These are phyloP conservation scores for Echinochloa phyllopogon DNA, from an alignment of 176 grass and related monocot species.

Conservation along the genomic window DNA sequence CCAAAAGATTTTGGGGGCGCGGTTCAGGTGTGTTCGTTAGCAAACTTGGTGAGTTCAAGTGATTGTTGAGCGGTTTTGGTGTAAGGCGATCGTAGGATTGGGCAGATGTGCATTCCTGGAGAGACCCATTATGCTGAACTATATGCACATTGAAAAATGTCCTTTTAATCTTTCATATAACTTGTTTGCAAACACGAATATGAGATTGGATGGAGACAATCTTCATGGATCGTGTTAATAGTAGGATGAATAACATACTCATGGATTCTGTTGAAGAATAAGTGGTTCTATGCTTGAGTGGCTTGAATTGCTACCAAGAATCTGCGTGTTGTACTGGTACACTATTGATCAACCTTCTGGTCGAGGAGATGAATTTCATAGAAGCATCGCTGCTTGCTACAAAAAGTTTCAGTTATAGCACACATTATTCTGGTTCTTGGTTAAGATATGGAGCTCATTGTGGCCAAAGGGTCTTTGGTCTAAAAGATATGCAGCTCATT, in stretches of 20 bases:
- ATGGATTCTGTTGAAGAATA: too few species aligned
- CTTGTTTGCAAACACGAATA: background rate
- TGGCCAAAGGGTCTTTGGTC: too few species aligned
- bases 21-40: background rate
- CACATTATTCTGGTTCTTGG: background rate
- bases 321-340: too few species aligned
- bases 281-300: too few species aligned
- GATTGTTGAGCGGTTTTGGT: background rate
- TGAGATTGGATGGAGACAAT: too few species aligned
- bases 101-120: background rate
- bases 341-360: too few species aligned
- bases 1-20: background rate
- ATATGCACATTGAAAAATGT: background rate
- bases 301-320: too few species aligned
- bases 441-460: background rate
- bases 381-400: too few species aligned
- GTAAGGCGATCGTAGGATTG: background rate
- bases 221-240: too few species aligned
- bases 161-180: background rate
- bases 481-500: background rate
- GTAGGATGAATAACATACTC: too few species aligned
- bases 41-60: background rate
- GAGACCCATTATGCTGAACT: background rate
- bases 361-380: background rate
- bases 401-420: background rate